These are phyloP conservation scores for Kuraishia ogatae DNA, from an alignment of 805 yeast species.

Conservation along the genomic window DNA sequence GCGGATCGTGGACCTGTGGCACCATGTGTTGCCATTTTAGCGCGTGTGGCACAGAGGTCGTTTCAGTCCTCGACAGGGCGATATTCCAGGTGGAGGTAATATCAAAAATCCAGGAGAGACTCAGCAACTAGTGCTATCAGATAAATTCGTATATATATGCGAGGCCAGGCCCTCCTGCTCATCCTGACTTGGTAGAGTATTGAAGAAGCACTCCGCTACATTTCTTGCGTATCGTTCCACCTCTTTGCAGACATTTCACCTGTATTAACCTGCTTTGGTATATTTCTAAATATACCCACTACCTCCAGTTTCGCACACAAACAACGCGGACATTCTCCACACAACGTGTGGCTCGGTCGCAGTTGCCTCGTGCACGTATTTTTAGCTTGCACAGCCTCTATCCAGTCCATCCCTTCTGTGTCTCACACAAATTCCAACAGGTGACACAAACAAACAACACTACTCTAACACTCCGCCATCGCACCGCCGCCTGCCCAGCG, in stretches of 20 bases:
- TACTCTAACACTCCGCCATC: background rate
- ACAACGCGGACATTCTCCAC: background rate
- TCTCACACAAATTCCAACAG: background rate
- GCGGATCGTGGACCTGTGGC: background rate
- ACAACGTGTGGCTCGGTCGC: background rate
- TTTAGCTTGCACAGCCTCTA: background rate
- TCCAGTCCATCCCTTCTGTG: background rate
- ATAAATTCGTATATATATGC: too few relatives aligned
- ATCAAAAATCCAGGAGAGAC: too few relatives aligned
- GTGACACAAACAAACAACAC: background rate
- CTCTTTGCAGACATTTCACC: background rate
- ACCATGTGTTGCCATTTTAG: background rate
- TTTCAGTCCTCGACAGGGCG: background rate
- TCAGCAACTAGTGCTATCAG: too few relatives aligned
- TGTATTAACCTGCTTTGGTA: background rate
- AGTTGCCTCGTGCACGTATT: background rate
- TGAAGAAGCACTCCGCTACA: background rate
- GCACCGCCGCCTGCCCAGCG: background rate
- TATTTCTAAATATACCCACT: background rate
- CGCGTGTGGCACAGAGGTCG: background rate
- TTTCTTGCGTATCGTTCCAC: background rate
- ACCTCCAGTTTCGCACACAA: background rate
- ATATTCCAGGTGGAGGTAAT: too few relatives aligned
- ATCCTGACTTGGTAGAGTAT: too few relatives aligned
- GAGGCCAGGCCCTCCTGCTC: too few relatives aligned